Base-by-base conservation (phyloP, 2,329 filamentous ascomycete genomes). In the Xylaria sp. region DNA sequence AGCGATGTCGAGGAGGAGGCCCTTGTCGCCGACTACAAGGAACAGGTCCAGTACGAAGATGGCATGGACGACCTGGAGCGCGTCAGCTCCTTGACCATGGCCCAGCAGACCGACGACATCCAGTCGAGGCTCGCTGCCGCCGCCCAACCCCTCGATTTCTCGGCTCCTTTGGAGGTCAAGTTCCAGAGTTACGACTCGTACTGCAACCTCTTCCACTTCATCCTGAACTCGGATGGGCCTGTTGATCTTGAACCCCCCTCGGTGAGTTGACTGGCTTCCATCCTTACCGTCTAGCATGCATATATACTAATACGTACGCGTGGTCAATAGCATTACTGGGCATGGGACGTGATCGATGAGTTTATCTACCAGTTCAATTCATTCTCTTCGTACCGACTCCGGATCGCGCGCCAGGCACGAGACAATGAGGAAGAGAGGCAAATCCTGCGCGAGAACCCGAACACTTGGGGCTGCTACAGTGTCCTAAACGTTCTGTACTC, bases 361-460 rank as follows among this genome's bases (percentile, higher is more conserved):
- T 99, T 99, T 86, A 98, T 99, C 84, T 99, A 99, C 86, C 96
- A 99, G 82, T 99, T 99, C 88, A 98, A 99, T 87, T 97, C 94
- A 68, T 99, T 99, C 87, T 98, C 94, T 81, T 93, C 94, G 71
- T 98, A 98, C 88, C 91, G 96, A 79, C 94, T 97, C 82, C 91
- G 94, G 74, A 90, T 97, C 75, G 96, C 96, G 72, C 89, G 94
- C 68, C 86, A 90, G 86, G 85, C 89, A 81, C 85, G 76, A 68
- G 88, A 92, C 81, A 97, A 95, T 82, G 93, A 94, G 80, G 96
- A 98, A 83, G 96, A 99, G 82, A 90, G 97, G 73, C 88, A 92
- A 82, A 86, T 97, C 61, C 90, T 99, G 75, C 91, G 93, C 77
- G 96, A 98, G 80, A 98, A 98, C 85, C 96, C 95, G 68, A 98